These are phyloP conservation scores for Kwoniella botswanensis DNA, from an alignment of 768 basidiomycete genomes.

Conservation along the genomic window DNA sequence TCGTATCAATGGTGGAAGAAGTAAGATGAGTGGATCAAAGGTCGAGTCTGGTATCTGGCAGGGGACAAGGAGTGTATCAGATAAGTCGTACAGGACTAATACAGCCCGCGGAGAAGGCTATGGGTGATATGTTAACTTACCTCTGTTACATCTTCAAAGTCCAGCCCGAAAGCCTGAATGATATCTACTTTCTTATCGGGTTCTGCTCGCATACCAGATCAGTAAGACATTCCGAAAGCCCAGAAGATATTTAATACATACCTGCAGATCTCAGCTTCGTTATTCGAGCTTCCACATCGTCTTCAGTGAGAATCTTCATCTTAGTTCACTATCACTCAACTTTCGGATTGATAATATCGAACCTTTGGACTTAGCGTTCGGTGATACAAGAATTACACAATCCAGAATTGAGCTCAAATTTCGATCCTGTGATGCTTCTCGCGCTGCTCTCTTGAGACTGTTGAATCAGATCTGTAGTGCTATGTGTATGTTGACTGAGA, in stretches of 20 bases:
- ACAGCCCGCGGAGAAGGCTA: background rate
- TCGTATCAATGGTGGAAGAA: constrained; percentile 37
- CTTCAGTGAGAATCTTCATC: constrained; percentile 28
- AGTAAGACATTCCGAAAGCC: no score
- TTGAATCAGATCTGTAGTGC: background rate
- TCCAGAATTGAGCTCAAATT: no score
- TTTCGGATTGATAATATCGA: background rate
- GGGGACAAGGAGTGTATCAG: background rate
- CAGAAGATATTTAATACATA: background rate
- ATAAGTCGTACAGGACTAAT: background rate
- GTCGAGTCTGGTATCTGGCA: constrained; percentile 46
- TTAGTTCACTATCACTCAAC: background rate
- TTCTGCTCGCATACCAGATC: constrained; percentile 24
- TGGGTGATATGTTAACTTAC: constrained; percentile 23
- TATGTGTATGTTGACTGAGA: background rate
- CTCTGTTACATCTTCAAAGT: constrained; percentile 43
- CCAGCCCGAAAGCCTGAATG: constrained; percentile 52
- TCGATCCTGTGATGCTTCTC: no score
- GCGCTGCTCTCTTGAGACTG: background rate
- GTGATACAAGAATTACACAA: no score
- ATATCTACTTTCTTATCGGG: constrained; percentile 54
- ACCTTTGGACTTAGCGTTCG: no score
- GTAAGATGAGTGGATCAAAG: constrained; percentile 45
- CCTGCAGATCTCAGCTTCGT: constrained; percentile 45
- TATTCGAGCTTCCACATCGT: constrained; percentile 47